Evolutionary conservation across 2,329 filamentous ascomycete genomes (phyloP).

Genomic region (Mariannaea sp.): DNA sequence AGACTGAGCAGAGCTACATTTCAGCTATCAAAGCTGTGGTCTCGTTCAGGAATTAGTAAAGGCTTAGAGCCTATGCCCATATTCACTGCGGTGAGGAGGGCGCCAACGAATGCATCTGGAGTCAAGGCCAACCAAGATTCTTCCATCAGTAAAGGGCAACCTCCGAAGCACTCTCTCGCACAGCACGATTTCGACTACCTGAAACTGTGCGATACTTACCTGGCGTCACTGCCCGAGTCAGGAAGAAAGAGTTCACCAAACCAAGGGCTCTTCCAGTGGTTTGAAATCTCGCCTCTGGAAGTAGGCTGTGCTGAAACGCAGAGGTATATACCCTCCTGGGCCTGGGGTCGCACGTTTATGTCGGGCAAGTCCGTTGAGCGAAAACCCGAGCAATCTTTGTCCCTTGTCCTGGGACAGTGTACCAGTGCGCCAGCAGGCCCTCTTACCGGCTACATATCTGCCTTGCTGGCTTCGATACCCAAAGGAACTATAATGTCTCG

Average conservation of each 20-base stretch:
- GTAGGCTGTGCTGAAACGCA: conserved; percentile 27
- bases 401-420: conserved; percentile 26
- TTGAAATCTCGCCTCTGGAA: conserved; percentile 31
- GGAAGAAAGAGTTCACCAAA: not conserved
- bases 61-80: conserved; percentile 30
- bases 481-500: conserved; percentile 27
- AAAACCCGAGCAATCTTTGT: conserved; percentile 28
- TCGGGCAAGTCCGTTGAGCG: conserved; percentile 29
- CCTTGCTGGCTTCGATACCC: conserved; percentile 21
- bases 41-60: conserved; percentile 18
- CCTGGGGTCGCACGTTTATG: conserved; percentile 32
- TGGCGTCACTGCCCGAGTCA: not conserved
- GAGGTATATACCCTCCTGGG: conserved; percentile 31
- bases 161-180: conserved; percentile 6
- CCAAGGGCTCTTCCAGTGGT: conserved; percentile 30
- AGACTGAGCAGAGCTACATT: conserved; percentile 28
- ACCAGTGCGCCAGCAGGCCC: conserved; percentile 31
- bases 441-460: conserved; percentile 27
- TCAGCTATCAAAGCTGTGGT: conserved; percentile 30
- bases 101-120: conserved; percentile 20
- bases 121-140: conserved; percentile 20
- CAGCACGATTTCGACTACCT: conserved; percentile 14
- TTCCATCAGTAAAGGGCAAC: conserved; percentile 7
- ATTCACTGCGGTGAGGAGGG: conserved; percentile 28
- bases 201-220: not conserved